Percentiles rank a stretch among this genome's conserved stretches.
Conservation (phyloP, 768 basidiomycete species). For the Pisolithus albus region DNA sequence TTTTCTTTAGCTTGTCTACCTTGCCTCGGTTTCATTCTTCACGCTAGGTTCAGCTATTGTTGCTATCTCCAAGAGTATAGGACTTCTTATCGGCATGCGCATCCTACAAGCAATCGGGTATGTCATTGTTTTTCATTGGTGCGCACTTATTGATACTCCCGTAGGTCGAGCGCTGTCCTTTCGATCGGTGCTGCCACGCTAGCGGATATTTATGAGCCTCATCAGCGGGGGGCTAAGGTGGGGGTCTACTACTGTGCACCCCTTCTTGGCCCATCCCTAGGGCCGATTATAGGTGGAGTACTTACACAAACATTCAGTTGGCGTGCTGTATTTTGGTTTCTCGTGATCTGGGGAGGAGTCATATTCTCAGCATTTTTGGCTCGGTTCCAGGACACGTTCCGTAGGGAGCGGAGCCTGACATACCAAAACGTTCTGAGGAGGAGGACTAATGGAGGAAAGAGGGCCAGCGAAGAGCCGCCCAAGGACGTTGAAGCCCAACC, state of each 20-base stretch:
- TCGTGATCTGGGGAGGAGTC: slow-evolving; percentile 54
- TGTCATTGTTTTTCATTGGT: slow-evolving; percentile 5
- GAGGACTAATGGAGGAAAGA: slow-evolving; percentile 15
- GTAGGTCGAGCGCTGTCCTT: slow-evolving; percentile 61
- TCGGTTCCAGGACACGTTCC: slow-evolving; percentile 80
- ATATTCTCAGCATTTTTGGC: slow-evolving; percentile 53
- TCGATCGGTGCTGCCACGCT: slow-evolving; percentile 72
- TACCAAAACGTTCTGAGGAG: slow-evolving; percentile 64
- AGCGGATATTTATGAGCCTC: slow-evolving; percentile 73
- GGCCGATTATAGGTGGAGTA: slow-evolving; percentile 64
- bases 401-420: slow-evolving; percentile 71
- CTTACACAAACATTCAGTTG: slow-evolving; percentile 65
- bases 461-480: neutral
- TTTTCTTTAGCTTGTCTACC: slow-evolving; percentile 43
- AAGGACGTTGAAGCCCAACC: slow-evolving; percentile 22
- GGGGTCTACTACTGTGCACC: slow-evolving; percentile 79
- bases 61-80: slow-evolving; percentile 50
- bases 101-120: slow-evolving; percentile 60
- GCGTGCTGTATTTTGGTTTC: slow-evolving; percentile 84
- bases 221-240: slow-evolving; percentile 71
- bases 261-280: slow-evolving; percentile 63
- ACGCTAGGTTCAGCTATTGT: slow-evolving; percentile 52
- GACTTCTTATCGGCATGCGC: slow-evolving; percentile 60
- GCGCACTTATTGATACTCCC: neutral
- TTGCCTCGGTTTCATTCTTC: slow-evolving; percentile 46